phyloP scores from a whole-genome alignment of 2,329 filamentous ascomycete species.

The Domatiomyces catenatus region DNA sequence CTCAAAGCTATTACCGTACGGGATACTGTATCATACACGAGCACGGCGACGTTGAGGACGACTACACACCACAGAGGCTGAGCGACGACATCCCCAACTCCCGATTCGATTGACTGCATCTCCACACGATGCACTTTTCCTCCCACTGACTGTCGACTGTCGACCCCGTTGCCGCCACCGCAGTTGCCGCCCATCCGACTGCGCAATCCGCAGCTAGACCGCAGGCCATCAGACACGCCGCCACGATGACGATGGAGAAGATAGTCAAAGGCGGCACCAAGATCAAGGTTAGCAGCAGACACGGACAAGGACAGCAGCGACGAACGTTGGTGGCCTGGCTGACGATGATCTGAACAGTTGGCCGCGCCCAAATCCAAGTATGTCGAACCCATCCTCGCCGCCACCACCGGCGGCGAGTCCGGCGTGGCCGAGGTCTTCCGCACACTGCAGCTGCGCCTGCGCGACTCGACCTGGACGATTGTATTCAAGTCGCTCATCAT shows the following conservation, averaged over 20 bases:
- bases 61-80: neutral
- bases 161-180: no score
- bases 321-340: conserved; percentile 4
- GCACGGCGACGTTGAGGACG: neutral
- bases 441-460: conserved; percentile 69
- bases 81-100: neutral
- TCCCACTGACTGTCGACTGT: neutral
- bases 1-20: no score
- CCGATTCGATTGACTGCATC: neutral
- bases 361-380: conserved; percentile 98
- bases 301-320: neutral
- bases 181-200: neutral
- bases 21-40: neutral
- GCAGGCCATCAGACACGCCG: neutral
- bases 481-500: conserved; percentile 97
- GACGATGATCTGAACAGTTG: conserved; percentile 41
- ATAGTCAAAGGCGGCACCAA: conserved; percentile 98
- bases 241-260: conserved; percentile 92
- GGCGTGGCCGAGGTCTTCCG: conserved; percentile 94
- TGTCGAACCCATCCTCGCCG: conserved; percentile 92
- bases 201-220: neutral
- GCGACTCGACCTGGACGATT: conserved; percentile 98
- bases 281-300: conserved; percentile 55
- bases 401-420: conserved; percentile 85
- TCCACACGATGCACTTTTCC: neutral